phyloP scores from a whole-genome alignment of 2,329 filamentous ascomycete species.

The Aspergillus fumigatiaffinis region DNA sequence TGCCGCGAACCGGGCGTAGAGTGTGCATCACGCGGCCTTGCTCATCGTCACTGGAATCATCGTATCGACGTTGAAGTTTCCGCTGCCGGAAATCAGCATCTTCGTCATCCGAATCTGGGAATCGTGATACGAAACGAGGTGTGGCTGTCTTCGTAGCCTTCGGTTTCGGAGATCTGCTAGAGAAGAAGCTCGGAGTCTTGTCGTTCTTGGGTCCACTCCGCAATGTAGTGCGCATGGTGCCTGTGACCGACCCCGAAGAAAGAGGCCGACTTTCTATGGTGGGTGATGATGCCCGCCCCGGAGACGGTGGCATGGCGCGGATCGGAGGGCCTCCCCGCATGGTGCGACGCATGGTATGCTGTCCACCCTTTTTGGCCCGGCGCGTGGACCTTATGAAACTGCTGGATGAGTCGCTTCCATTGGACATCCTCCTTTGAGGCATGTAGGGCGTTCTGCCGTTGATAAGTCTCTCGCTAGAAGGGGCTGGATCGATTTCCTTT shows the following conservation, averaged over 20 bases:
- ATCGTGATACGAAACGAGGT: slow-evolving; percentile 44
- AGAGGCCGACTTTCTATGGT: slow-evolving; percentile 50
- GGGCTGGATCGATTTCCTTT: slow-evolving; percentile 8
- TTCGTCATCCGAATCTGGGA: slow-evolving; percentile 63
- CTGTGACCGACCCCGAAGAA: slow-evolving; percentile 40
- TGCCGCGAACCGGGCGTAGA: slow-evolving; percentile 56
- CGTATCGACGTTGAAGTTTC: slow-evolving; percentile 58
- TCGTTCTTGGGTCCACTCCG: slow-evolving; percentile 43
- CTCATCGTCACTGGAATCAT: slow-evolving; percentile 71
- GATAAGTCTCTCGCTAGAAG: slow-evolving; percentile 3
- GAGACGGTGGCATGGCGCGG: slow-evolving; percentile 35
- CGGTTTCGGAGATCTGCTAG: slow-evolving; percentile 33
- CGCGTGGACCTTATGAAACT: slow-evolving; percentile 70
- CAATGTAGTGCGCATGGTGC: slow-evolving; percentile 46
- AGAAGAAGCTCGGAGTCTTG: slow-evolving; percentile 39
- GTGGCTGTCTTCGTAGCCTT: slow-evolving; percentile 24
- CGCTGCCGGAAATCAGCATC: slow-evolving; percentile 37
- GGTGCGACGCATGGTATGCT: slow-evolving; percentile 64
- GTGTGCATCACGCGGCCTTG: slow-evolving; percentile 31
- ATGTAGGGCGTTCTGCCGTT: slow-evolving; percentile 5
- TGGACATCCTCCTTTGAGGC: slow-evolving; percentile 55
- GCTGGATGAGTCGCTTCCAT: slow-evolving; percentile 65
- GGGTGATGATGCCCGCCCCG: slow-evolving; percentile 55
- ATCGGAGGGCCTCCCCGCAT: slow-evolving; percentile 57
- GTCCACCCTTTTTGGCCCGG: slow-evolving; percentile 42